Conservation (phyloP, 495 filamentous ascomycete genomes). For the Neurospora sp. region DNA sequence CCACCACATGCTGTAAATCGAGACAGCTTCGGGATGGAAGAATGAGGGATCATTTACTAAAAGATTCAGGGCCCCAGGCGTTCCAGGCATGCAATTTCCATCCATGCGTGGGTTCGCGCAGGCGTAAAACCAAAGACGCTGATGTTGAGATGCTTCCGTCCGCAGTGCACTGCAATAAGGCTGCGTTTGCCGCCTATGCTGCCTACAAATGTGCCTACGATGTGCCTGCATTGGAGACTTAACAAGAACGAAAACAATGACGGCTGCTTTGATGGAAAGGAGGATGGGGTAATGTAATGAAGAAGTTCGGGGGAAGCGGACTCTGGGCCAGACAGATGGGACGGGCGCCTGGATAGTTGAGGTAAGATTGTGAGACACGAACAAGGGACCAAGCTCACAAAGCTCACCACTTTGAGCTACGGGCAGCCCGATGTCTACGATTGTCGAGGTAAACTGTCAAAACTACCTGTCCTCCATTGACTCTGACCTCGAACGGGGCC, state of each 20-base stretch:
- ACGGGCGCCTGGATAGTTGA: background rate
- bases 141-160: background rate
- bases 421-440: background rate
- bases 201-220: background rate
- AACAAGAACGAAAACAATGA: background rate
- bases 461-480: too few relatives aligned
- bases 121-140: background rate
- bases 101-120: background rate
- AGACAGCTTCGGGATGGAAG: background rate
- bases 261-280: background rate
- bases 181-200: background rate
- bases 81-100: background rate
- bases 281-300: background rate
- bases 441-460: background rate
- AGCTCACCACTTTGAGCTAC: background rate
- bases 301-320: background rate
- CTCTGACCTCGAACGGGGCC: too few relatives aligned
- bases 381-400: background rate
- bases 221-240: background rate
- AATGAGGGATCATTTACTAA: background rate
- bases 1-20: background rate
- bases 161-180: background rate
- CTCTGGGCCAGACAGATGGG: background rate
- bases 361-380: background rate
- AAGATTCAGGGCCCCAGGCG: background rate